Evolutionary conservation across 2,329 filamentous ascomycete species (phyloP).

Genomic region (Paecilomyces sp.): DNA sequence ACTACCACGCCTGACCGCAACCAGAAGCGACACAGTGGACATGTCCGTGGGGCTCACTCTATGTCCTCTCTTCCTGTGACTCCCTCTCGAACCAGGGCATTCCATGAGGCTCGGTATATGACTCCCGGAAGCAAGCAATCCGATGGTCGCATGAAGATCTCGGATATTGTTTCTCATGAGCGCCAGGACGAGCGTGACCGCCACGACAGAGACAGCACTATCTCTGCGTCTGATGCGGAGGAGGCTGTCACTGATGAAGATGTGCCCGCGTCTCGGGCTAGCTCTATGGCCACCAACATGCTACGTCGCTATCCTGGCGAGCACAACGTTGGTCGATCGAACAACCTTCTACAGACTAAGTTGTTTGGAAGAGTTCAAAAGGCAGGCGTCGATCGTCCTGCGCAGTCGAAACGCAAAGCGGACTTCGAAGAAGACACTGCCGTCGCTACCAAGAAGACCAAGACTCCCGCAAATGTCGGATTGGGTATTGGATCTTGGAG

Average conservation of each 20-base stretch:
- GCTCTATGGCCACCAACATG: constrained; percentile 68
- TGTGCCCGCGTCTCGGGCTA: constrained; percentile 67
- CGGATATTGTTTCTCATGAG: constrained; percentile 18
- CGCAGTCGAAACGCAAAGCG: constrained; percentile 32
- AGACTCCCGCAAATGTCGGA: constrained; percentile 44
- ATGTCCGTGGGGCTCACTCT: constrained; percentile 71
- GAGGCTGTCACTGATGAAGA: constrained; percentile 55
- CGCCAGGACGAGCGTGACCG: constrained; percentile 41
- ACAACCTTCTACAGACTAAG: constrained; percentile 52
- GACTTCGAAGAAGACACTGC: constrained; percentile 25
- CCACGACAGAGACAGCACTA: constrained; percentile 77
- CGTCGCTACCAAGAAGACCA: constrained; percentile 43
- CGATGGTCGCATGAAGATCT: constrained; percentile 30
- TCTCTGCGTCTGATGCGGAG: constrained; percentile 58
- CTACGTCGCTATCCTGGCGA: constrained; percentile 51
- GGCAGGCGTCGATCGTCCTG: constrained; percentile 33
- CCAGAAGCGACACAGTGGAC: constrained; percentile 49
- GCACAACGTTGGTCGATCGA: constrained; percentile 36
- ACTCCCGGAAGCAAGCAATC: constrained; percentile 51
- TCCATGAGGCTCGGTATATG: constrained; percentile 48
- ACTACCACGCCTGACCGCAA: constrained; percentile 56
- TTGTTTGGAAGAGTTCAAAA: constrained; percentile 58
- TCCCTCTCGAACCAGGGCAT: constrained; percentile 51
- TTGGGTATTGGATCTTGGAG: constrained; percentile 47
- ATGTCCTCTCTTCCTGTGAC: constrained; percentile 79